Percentiles rank a stretch among this genome's conserved stretches.
These are phyloP conservation scores for Penicillium sp. DNA, from an alignment of 2,329 filamentous ascomycete genomes.

Conservation along the genomic window DNA sequence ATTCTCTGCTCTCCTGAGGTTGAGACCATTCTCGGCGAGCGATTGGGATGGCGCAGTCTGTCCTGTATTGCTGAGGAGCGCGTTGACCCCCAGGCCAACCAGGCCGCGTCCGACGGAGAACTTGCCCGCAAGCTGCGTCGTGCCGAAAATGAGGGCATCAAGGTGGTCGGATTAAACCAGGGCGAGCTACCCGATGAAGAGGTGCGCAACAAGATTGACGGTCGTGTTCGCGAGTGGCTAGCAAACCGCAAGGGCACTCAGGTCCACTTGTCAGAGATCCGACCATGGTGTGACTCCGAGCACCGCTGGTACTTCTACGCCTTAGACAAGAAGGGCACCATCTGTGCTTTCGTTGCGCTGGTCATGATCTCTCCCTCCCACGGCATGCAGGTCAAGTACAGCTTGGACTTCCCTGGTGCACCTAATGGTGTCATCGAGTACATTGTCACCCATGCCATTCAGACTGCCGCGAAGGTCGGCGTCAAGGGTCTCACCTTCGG, in stretches of 20 bases:
- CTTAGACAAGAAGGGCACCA: slow-evolving; percentile 68
- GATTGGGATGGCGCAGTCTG: slow-evolving; percentile 83
- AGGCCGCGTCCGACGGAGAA: slow-evolving; percentile 64
- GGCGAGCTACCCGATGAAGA: slow-evolving; percentile 66
- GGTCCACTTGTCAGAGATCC: slow-evolving; percentile 86
- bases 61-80: slow-evolving; percentile 89
- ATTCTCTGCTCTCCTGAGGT: slow-evolving; percentile 78
- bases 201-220: slow-evolving; percentile 68
- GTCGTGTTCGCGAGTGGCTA: slow-evolving; percentile 77
- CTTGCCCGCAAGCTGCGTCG: slow-evolving; percentile 75
- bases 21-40: slow-evolving; percentile 76
- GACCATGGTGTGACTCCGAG: slow-evolving; percentile 79
- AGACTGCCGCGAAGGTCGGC: slow-evolving; percentile 59
- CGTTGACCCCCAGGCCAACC: slow-evolving; percentile 71
- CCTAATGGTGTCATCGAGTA: slow-evolving; percentile 87
- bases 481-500: slow-evolving; percentile 78
- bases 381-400: slow-evolving; percentile 94
- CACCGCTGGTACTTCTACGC: slow-evolving; percentile 87
- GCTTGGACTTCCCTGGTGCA: slow-evolving; percentile 85
- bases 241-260: slow-evolving; percentile 77
- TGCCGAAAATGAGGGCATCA: slow-evolving; percentile 80
- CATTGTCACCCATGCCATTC: slow-evolving; percentile 72
- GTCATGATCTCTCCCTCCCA: slow-evolving; percentile 77
- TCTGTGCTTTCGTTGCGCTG: slow-evolving; percentile 77
- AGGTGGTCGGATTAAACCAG: slow-evolving; percentile 71